Conservation (phyloP, 1,284 basidiomycete genomes). For the Irpex sp. region DNA sequence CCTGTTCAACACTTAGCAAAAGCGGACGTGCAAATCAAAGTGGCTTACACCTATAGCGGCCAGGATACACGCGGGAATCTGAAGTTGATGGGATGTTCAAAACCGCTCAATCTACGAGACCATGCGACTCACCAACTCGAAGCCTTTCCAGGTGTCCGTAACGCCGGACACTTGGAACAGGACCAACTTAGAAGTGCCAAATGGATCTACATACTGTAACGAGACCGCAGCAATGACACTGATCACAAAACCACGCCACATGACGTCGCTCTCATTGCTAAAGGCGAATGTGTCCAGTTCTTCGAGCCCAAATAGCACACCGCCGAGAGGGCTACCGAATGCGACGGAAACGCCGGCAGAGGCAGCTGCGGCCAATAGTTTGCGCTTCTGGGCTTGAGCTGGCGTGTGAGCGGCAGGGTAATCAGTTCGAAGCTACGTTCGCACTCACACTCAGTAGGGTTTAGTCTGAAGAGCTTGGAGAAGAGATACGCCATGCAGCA, state of each 20-base stretch:
- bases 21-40: background rate
- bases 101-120: background rate
- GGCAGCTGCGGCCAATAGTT: conserved; percentile 64
- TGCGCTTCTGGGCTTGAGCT: conserved; percentile 58
- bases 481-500: conserved; percentile 65
- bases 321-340: conserved; percentile 74
- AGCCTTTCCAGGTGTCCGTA: conserved; percentile 62
- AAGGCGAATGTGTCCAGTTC: conserved; percentile 61
- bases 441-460: conserved; percentile 54
- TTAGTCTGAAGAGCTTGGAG: conserved; percentile 51
- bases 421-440: background rate
- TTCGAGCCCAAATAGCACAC: conserved; percentile 70
- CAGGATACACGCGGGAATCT: conserved; percentile 66
- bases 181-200: conserved; percentile 72
- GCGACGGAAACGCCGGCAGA: conserved; percentile 74
- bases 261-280: conserved; percentile 64
- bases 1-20: conserved; percentile 33
- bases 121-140: conserved; percentile 53
- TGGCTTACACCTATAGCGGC: conserved; percentile 54
- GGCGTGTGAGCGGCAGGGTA: background rate
- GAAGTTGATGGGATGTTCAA: background rate
- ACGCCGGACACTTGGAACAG: conserved; percentile 63
- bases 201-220: conserved; percentile 71
- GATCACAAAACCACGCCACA: conserved; percentile 76
- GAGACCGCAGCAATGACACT: conserved; percentile 69